Evolutionary conservation across 192 early-diverging fungal species (phyloP), one percentile per base, ranked within the genome.

Genomic region (Coemansia sp.): DNA sequence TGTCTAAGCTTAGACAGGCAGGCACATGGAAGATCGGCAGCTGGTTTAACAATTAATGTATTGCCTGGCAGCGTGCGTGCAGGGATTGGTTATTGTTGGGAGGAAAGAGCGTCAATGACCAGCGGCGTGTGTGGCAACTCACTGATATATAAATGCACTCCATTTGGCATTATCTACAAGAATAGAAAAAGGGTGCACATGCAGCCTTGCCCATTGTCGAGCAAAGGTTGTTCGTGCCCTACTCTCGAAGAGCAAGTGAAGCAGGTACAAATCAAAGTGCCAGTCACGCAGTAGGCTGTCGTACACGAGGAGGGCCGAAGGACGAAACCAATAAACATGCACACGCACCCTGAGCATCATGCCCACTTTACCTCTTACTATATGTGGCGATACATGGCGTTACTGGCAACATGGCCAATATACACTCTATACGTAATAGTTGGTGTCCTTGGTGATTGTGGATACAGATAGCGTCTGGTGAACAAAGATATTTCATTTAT

Each of bases 361-460:
- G 11, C 31, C 31, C 24, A 27, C 24, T 27, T 27, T 27, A 27
- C 24, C 24, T 27, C 54, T 56, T 56, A 31, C 31, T 33, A 33
- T 33, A 34, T 34, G 54, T n/a, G 54, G 14, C 31, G 33, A 56
- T 7, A 56, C 31, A 56, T 16, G n/a, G 4, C 31, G 54, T 56
- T 56, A 56, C 54, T 56, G 54, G 54, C 29, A 56, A 56, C 54
- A 56, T 56, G 17, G 54, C 54, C 27, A 56, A 56, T n/a, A 29
- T 16, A 16, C 50, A 9, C 51, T 33, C 11, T 13, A 54, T 27
- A 31, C 3, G 13, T 4, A 33, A 34, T 33, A 56, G 14, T n/a
- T 14, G 31, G 54, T 16, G 33, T 24, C 31, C 16, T 56, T 14
- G 16, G 54, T 10, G 31, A 31, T 33, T 16, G 54, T 35, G 31